A percentile compares a stretch with the other conserved stretches of the same genome.
Evolutionary conservation across 441 rosid genomes (phyloP).

Genomic region (Adansonia gregorii): DNA sequence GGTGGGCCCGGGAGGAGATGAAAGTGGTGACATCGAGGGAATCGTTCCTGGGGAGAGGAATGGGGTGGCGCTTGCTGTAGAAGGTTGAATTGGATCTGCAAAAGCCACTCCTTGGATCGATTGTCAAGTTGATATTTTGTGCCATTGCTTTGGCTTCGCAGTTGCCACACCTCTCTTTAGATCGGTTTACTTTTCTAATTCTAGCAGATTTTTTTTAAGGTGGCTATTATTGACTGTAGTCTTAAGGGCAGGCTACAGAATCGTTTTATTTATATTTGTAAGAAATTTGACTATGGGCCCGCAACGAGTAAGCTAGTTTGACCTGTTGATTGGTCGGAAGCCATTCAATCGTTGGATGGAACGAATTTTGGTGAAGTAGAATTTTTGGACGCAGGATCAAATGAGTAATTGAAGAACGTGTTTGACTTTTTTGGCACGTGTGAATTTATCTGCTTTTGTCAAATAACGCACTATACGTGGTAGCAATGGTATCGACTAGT

Average conservation of each 20-base stretch:
- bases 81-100: slow-evolving; percentile 55
- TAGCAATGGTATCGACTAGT: background rate
- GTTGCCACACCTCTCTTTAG: background rate
- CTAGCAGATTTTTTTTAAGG: too few species aligned
- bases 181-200: background rate
- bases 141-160: slow-evolving; percentile 18
- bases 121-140: background rate
- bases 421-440: background rate
- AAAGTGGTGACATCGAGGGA: slow-evolving; percentile 73
- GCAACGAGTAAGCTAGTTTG: background rate
- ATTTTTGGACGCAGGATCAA: background rate
- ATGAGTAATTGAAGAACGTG: background rate
- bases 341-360: background rate
- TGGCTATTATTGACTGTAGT: background rate
- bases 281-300: background rate
- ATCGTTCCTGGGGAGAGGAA: slow-evolving; percentile 59
- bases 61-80: slow-evolving; percentile 71
- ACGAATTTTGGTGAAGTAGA: background rate
- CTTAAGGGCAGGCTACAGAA: too few species aligned
- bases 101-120: slow-evolving; percentile 63
- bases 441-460: slow-evolving; percentile 3
- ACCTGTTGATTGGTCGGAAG: slow-evolving; percentile 9
- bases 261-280: background rate
- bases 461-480: background rate
- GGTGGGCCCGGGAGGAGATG: slow-evolving; percentile 81